These are phyloP conservation scores for Lophiostoma macrostomum DNA, from an alignment of 495 filamentous ascomycete genomes.

Conservation along the genomic window DNA sequence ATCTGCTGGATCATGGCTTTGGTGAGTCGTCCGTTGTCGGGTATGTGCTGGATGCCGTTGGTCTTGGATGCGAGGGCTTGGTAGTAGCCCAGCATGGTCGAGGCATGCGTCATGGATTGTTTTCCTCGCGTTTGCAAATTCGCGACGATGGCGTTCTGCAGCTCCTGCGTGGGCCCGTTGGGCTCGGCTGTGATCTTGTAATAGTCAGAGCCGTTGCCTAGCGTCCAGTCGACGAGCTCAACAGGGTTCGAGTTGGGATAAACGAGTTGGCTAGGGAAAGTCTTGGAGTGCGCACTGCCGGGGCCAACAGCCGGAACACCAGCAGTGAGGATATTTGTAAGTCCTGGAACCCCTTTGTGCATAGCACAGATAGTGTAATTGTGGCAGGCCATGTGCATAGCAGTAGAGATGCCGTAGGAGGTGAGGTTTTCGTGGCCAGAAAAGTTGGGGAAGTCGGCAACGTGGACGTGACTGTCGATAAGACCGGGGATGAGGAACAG, in stretches of 20 bases:
- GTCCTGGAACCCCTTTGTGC: conserved; percentile 33
- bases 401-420: conserved; percentile 42
- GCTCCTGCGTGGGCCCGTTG: conserved; percentile 5
- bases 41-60: conserved; percentile 6
- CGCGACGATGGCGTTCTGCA: conserved; percentile 7
- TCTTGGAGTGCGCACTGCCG: conserved; percentile 6
- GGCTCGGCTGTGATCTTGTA: conserved; percentile 20
- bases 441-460: conserved; percentile 17
- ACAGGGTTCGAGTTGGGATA: conserved; percentile 3
- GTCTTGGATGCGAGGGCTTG: conserved; percentile 1
- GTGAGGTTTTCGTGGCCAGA: conserved; percentile 33
- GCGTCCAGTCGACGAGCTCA: conserved; percentile 1
- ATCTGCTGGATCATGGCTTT: neutral
- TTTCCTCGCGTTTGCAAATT: conserved; percentile 7
- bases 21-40: neutral
- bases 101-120: conserved; percentile 10
- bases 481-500: conserved; percentile 41
- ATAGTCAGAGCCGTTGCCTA: conserved; percentile 19
- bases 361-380: conserved; percentile 33
- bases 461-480: conserved; percentile 42
- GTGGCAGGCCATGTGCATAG: conserved; percentile 40
- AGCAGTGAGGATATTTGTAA: conserved; percentile 34
- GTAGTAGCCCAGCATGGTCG: neutral
- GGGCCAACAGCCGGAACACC: conserved; percentile 33
- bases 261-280: neutral